Conservation (phyloP, 768 basidiomycete species). For the Kwoniella sp. region DNA sequence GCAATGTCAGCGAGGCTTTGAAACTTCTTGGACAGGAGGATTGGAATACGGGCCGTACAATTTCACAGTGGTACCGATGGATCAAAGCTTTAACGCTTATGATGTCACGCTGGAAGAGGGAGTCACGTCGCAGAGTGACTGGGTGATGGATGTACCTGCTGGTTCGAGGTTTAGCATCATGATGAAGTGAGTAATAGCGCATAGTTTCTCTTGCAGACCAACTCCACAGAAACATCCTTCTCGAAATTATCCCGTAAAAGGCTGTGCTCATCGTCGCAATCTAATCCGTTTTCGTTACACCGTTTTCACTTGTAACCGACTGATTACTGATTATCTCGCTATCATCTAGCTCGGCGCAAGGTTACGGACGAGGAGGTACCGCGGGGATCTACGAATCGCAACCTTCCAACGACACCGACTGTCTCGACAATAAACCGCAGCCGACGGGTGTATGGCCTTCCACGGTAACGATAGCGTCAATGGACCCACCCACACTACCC, state of each 20-base stretch:
- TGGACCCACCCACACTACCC: constrained; percentile 29
- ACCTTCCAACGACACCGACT: constrained; percentile 22
- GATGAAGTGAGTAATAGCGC: constrained; percentile 45
- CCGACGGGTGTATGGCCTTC: constrained; percentile 39
- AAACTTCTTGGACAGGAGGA: constrained; percentile 35
- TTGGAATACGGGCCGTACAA: constrained; percentile 40
- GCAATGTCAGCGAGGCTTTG: constrained; percentile 43
- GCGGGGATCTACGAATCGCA: constrained; percentile 41
- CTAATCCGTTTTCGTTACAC: no score
- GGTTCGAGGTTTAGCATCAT: constrained; percentile 43
- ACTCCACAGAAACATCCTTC: no score
- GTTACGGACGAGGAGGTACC: constrained; percentile 42
- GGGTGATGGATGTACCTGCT: constrained; percentile 40
- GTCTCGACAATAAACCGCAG: constrained; percentile 12
- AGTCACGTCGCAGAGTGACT: constrained; percentile 26
- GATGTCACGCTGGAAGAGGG: constrained; percentile 31
- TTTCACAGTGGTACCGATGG: constrained; percentile 40
- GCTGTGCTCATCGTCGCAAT: no score
- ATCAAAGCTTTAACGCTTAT: constrained; percentile 41
- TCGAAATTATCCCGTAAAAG: no score
- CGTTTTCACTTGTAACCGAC: no score
- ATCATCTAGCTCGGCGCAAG: constrained; percentile 19
- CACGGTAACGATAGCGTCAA: constrained; percentile 31
- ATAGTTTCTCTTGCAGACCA: neutral
- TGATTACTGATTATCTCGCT: no score